phyloP scores from a whole-genome alignment of 108 stramenopile genomes.

The Nitzschia sp. region DNA sequence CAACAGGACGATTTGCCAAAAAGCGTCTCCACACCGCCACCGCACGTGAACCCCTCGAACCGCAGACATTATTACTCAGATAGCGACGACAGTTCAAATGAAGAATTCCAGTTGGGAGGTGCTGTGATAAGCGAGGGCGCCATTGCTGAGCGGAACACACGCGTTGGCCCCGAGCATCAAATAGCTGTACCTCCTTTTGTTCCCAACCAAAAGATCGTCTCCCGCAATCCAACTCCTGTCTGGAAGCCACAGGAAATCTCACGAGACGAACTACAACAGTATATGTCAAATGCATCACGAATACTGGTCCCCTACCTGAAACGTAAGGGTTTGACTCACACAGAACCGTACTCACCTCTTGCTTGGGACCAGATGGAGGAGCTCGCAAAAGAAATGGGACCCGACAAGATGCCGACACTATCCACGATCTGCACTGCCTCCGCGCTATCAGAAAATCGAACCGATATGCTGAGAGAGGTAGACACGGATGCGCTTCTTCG shows the following conservation, averaged over 20 bases:
- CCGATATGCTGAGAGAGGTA: slow-evolving; percentile 47
- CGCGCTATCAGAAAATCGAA: slow-evolving; percentile 19
- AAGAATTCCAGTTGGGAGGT: slow-evolving; percentile 17
- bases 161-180: slow-evolving; percentile 74
- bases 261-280: slow-evolving; percentile 41
- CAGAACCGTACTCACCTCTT: slow-evolving; percentile 50
- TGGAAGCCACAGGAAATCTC: slow-evolving; percentile 61
- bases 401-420: slow-evolving; percentile 29
- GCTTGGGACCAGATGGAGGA: slow-evolving; percentile 31
- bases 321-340: slow-evolving; percentile 24
- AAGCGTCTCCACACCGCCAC: background rate
- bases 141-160: slow-evolving; percentile 54
- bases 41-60: background rate
- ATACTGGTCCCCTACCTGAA: slow-evolving; percentile 51
- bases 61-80: background rate
- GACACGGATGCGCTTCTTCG: slow-evolving; percentile 53
- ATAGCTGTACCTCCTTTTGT: slow-evolving; percentile 51
- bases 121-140: slow-evolving; percentile 52
- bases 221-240: slow-evolving; percentile 52
- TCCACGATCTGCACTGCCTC: slow-evolving; percentile 45
- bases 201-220: slow-evolving; percentile 28
- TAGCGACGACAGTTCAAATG: slow-evolving; percentile 25
- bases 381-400: slow-evolving; percentile 14
- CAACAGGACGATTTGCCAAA: background rate
- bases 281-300: slow-evolving; percentile 40